Evolutionary conservation across 1,139 yeast genomes (phyloP).

Genomic region (Scheffersomyces parashehatae): DNA sequence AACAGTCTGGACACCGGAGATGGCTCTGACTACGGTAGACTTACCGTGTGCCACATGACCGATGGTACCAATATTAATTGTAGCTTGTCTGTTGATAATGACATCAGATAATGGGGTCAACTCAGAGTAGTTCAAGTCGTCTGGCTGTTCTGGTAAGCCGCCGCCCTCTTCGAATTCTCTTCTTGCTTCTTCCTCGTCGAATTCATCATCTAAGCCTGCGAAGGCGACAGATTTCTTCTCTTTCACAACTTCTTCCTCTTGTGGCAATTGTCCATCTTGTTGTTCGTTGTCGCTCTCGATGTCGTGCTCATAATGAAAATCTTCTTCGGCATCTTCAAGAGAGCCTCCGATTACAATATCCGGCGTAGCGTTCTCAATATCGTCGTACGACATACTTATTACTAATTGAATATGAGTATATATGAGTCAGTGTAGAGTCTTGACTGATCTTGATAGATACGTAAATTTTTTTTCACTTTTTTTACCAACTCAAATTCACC

Average conservation of each 20-base stretch:
- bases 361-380: constrained; percentile 83
- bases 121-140: constrained; percentile 73
- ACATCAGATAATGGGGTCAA: constrained; percentile 91
- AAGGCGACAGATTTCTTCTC: constrained; percentile 81
- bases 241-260: constrained; percentile 37
- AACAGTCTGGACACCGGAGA: constrained; percentile 98
- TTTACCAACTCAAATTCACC: constrained; percentile 4
- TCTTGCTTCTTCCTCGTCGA: constrained; percentile 65
- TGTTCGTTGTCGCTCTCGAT: constrained; percentile 53
- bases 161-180: constrained; percentile 97
- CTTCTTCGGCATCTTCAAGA: constrained; percentile 44
- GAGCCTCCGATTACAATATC: constrained; percentile 82
- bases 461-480: constrained; percentile 1
- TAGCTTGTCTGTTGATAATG: constrained; percentile 97
- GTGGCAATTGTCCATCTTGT: constrained; percentile 37
- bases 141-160: constrained; percentile 96
- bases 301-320: constrained; percentile 43
- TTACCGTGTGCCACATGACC: constrained; percentile 99
- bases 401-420: too few relatives aligned
- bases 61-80: constrained; percentile 97
- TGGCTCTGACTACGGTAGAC: constrained; percentile 97
- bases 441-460: too few relatives aligned
- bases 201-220: constrained; percentile 70
- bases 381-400: constrained; percentile 52
- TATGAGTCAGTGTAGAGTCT: too few relatives aligned